Base-by-base conservation (phyloP, 345 rosid genomes). In the Eucalyptus victrix region DNA sequence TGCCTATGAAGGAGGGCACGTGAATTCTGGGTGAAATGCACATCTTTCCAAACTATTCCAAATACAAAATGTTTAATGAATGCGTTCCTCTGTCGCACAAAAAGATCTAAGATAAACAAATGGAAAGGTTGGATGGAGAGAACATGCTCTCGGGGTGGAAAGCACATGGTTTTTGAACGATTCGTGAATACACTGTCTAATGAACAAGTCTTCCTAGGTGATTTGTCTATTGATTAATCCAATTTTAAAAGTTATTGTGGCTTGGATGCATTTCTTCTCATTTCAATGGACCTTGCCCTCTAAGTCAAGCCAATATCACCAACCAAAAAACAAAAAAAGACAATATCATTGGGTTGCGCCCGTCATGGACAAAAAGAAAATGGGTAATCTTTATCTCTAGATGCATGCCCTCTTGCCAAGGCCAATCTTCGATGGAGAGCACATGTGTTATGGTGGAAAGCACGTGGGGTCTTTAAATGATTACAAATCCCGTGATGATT, bases 401-500 rank as follows among this genome's bases (percentile, higher is more conserved):
- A 62, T 30, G 32, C 1, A 0, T 28, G 69, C 69, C 32, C 34
- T 13, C 9, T 3, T 28, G 32, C 7, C 8, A 5, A 60, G 67
- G n/a, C 67, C 67, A 26, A 60, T 60, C 67, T 62, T 28, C 17
- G 69, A 62, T 58, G 65, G 7, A 58, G 15, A 58, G 65, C 30
- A 58, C n/a, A 24, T 9, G 12, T 0, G 5, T 0, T 8, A 54
- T 54, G 11, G 58, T 0, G 65, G 65, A 24, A 0, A 58, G 30
- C 65, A 58, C 1, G 6, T 24, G 30, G 14, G n/a, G n/a, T 5
- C 15, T 58, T 24, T 11, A 0, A 58, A 58, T 24, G n/a, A 11
- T 58, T 24, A 24, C 13, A 0, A 58, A 58, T 11, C 65, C n/a
- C n/a, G 0, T 24, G 0, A 62, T 30, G 0, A 9, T 13, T 62